phyloP scores from a whole-genome alignment of 148 eudicot genomes.

The Cornus kousa region DNA sequence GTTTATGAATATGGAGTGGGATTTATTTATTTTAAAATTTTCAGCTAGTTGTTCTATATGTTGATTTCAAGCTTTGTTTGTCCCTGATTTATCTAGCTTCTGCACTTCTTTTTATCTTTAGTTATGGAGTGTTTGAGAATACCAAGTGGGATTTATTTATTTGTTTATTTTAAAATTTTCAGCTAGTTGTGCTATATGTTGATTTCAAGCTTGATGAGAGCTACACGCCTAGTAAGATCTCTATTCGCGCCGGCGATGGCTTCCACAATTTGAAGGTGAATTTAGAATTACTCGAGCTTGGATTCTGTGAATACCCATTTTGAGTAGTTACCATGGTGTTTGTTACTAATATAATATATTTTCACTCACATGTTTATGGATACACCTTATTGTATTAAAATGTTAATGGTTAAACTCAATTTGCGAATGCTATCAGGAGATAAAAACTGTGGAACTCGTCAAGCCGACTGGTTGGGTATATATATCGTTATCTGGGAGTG shows the following conservation, averaged over 20 bases:
- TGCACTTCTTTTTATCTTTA: not conserved
- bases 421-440: constrained; percentile 56
- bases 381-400: not conserved
- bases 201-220: constrained; percentile 99
- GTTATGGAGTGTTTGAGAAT: not conserved
- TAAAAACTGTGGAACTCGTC: constrained; percentile 78
- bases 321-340: not conserved
- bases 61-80: constrained; percentile 71
- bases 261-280: constrained; percentile 40
- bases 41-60: constrained; percentile 76
- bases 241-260: constrained; percentile 94
- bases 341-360: no score
- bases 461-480: constrained; percentile 91
- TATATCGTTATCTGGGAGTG: constrained; percentile 83
- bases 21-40: not conserved
- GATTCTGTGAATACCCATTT: not conserved
- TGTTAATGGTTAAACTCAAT: constrained; percentile 9
- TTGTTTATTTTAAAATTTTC: not conserved
- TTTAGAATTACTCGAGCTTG: not conserved
- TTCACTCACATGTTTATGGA: not conserved
- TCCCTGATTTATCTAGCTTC: not conserved
- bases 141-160: no score
- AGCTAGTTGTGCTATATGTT: constrained; percentile 78
- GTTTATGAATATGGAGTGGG: not conserved
- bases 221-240: constrained; percentile 92